phyloP scores from a whole-genome alignment of 1,284 basidiomycete genomes.

The Rhizoctonia solani region DNA sequence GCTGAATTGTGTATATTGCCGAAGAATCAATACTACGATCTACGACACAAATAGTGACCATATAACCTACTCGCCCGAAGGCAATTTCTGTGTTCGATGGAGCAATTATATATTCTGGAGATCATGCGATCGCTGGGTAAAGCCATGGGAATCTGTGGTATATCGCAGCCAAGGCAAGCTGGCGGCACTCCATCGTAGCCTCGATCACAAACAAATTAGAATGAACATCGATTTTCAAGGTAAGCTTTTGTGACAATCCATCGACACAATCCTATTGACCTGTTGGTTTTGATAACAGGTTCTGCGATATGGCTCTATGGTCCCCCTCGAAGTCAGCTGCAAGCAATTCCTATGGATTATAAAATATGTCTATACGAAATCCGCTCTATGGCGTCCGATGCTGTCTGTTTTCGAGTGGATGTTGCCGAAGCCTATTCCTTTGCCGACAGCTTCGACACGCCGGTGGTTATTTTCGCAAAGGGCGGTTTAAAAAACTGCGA shows the following conservation, averaged over 20 bases:
- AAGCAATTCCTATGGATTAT: not conserved
- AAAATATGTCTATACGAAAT: slow-evolving; percentile 5
- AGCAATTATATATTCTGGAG: not conserved
- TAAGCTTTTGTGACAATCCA: not conserved
- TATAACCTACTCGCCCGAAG: slow-evolving; percentile 4
- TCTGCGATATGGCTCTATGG: slow-evolving; percentile 11
- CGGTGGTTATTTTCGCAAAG: slow-evolving; percentile 1
- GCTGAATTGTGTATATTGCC: too few species aligned
- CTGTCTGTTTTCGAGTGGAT: not conserved
- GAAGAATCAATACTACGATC: slow-evolving; percentile 7
- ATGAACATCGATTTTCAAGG: slow-evolving; percentile 15
- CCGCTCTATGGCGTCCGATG: not conserved
- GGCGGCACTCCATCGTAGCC: slow-evolving; percentile 1
- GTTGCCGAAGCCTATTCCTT: not conserved
- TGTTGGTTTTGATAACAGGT: too few species aligned
- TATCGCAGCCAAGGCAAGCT: not conserved
- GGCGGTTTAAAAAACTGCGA: not conserved
- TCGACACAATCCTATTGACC: too few species aligned
- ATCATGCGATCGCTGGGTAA: not conserved
- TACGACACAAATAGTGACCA: slow-evolving; percentile 5
- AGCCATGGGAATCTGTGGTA: slow-evolving; percentile 2
- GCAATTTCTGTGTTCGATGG: slow-evolving; percentile 5
- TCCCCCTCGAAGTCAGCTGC: not conserved
- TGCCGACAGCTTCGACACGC: not conserved
- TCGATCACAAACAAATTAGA: not conserved